Evolutionary conservation across 2,329 filamentous ascomycete species (phyloP).

Genomic region (Fusarium brachygibbosum): DNA sequence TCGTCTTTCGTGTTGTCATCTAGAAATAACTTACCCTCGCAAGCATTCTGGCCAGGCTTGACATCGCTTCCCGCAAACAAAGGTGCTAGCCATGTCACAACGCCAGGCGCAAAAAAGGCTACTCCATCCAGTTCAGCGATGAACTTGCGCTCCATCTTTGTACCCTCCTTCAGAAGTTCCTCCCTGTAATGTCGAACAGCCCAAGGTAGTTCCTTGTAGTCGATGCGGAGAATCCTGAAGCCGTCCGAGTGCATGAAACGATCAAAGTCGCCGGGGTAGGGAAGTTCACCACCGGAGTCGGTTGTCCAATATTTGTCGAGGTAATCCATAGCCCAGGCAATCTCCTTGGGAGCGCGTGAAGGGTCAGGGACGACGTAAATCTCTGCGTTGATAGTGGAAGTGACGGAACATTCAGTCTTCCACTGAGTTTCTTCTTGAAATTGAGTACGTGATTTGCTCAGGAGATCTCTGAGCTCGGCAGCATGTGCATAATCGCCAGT

Average conservation of each 20-base stretch:
- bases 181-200: constrained; percentile 33
- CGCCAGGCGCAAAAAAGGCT: constrained; percentile 37
- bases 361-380: constrained; percentile 26
- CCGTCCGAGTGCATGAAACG: constrained; percentile 31
- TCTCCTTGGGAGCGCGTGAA: constrained; percentile 11
- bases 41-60: constrained; percentile 20
- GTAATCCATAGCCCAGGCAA: constrained; percentile 30
- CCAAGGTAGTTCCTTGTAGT: constrained; percentile 33
- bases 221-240: constrained; percentile 24
- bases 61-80: constrained; percentile 30
- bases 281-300: constrained; percentile 26
- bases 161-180: constrained; percentile 20
- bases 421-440: not conserved
- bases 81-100: constrained; percentile 30
- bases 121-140: constrained; percentile 31
- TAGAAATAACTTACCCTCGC: constrained; percentile 11
- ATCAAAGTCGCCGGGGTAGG: constrained; percentile 33
- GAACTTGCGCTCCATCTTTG: constrained; percentile 28
- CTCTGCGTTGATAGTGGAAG: constrained; percentile 20
- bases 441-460: not conserved
- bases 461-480: not conserved
- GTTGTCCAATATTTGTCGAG: constrained; percentile 35
- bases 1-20: accelerated
- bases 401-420: constrained; percentile 25
- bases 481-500: constrained; percentile 18